Evolutionary conservation across 441 rosid genomes (phyloP).

Genomic region (Populus hybrid): DNA sequence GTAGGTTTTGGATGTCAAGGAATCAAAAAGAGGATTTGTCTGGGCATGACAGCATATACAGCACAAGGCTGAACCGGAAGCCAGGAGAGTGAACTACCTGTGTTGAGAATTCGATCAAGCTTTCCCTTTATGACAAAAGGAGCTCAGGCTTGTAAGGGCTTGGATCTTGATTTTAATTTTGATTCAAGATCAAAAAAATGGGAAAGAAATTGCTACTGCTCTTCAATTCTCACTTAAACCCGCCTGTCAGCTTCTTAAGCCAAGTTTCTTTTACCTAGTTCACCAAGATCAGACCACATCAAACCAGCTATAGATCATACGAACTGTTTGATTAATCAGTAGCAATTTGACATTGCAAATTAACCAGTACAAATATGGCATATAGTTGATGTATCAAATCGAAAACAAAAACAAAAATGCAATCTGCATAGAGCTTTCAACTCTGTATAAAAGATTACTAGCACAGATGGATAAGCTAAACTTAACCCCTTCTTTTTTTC

Average conservation of each 20-base stretch:
- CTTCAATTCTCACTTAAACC: neutral
- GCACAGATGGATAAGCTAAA: neutral
- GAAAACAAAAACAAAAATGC: neutral
- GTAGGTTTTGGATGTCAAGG: slow-evolving; percentile 35
- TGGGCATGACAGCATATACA: slow-evolving; percentile 32
- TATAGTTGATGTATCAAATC: neutral
- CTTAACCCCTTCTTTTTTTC: neutral
- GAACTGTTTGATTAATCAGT: neutral
- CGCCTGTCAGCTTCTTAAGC: neutral
- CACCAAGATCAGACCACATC: neutral
- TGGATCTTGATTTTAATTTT: neutral
- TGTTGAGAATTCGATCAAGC: slow-evolving; percentile 24
- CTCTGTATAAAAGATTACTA: neutral
- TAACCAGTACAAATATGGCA: neutral
- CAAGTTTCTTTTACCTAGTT: neutral
- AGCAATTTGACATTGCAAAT: neutral
- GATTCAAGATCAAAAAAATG: neutral
- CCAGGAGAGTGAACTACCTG: slow-evolving; percentile 52
- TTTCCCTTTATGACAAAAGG: neutral
- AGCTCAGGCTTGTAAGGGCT: neutral
- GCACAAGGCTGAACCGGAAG: slow-evolving; percentile 42
- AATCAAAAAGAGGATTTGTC: slow-evolving; percentile 38
- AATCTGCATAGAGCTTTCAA: neutral
- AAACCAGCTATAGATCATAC: neutral
- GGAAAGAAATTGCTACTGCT: neutral